A percentile compares a stretch with the other conserved stretches of the same genome.
Evolutionary conservation across 257 asterid genomes (phyloP).

Genomic region (Solanum etuberosum): DNA sequence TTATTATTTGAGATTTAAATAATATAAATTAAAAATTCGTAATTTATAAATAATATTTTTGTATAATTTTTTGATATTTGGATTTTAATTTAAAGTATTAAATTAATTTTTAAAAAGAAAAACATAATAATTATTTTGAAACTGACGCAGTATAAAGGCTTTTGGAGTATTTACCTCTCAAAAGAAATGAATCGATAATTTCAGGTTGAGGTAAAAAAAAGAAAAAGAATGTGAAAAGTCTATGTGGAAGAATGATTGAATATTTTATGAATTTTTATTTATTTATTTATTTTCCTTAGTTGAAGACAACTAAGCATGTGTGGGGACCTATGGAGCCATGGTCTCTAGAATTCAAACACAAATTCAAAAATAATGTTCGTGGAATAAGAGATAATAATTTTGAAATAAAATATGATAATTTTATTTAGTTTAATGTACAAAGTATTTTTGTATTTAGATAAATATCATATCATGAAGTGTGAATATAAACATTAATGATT

Average conservation of each 20-base stretch:
- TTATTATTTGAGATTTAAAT: no score
- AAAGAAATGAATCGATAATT: neutral
- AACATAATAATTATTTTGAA: no score
- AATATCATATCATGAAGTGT: no score
- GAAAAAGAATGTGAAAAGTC: neutral
- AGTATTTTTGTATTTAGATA: no score
- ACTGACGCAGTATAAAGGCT: rapidly evolving
- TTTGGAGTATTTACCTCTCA: neutral
- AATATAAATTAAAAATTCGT: no score
- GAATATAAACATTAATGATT: no score
- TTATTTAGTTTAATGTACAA: no score
- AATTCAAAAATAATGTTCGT: neutral
- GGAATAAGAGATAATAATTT: no score
- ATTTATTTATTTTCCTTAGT: neutral
- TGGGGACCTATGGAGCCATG: neutral
- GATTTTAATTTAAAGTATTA: no score
- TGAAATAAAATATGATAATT: no score
- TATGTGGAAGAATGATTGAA: neutral
- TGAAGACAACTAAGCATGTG: neutral
- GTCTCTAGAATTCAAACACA: neutral
- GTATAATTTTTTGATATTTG: neutral
- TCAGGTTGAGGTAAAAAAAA: neutral
- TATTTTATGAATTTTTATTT: neutral
- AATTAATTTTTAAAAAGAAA: no score
- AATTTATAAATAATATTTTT: no score